Percentiles rank a stretch among this genome's conserved stretches.
These are phyloP conservation scores for Neolentinus lepideus DNA, from an alignment of 1,284 basidiomycete genomes.

Conservation along the genomic window DNA sequence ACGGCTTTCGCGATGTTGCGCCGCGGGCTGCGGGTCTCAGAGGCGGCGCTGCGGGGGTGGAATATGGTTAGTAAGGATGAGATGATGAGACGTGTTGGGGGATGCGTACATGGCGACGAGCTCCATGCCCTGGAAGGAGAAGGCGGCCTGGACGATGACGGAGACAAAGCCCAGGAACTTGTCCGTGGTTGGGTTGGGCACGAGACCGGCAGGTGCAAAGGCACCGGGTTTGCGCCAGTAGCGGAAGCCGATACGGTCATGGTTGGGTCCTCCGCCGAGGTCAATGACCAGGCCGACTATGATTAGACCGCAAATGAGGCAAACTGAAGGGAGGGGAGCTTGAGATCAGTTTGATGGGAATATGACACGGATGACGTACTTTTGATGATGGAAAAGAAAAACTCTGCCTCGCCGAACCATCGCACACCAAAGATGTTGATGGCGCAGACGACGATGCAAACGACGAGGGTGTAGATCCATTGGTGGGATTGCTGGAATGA, in stretches of 20 bases:
- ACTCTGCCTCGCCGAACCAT: constrained; percentile 46
- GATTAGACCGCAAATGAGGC: constrained; percentile 19
- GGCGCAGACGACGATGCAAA: constrained; percentile 50
- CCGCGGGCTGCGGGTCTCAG: constrained; percentile 58
- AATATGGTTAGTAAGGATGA: background rate
- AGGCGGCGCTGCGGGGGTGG: constrained; percentile 40
- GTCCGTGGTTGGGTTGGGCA: constrained; percentile 11
- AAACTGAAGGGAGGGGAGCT: constrained; percentile 19
- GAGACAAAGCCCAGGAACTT: constrained; percentile 50
- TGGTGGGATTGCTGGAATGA: constrained; percentile 35
- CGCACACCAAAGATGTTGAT: constrained; percentile 77
- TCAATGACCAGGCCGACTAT: constrained; percentile 32
- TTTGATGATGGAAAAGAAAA: constrained; percentile 58
- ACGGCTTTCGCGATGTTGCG: constrained; percentile 68
- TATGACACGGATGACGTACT: constrained; percentile 31
- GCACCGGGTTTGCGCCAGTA: constrained; percentile 40
- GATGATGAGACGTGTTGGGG: constrained; percentile 7
- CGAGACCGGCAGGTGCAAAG: constrained; percentile 16
- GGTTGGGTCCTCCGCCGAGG: constrained; percentile 29
- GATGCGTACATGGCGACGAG: constrained; percentile 50
- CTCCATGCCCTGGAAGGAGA: constrained; percentile 71
- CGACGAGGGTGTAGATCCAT: constrained; percentile 57
- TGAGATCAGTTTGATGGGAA: constrained; percentile 18
- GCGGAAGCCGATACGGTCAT: constrained; percentile 24
- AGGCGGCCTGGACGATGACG: constrained; percentile 62